phyloP scores from a whole-genome alignment of 208 protist genomes.

The Wallacemonas sp. region DNA sequence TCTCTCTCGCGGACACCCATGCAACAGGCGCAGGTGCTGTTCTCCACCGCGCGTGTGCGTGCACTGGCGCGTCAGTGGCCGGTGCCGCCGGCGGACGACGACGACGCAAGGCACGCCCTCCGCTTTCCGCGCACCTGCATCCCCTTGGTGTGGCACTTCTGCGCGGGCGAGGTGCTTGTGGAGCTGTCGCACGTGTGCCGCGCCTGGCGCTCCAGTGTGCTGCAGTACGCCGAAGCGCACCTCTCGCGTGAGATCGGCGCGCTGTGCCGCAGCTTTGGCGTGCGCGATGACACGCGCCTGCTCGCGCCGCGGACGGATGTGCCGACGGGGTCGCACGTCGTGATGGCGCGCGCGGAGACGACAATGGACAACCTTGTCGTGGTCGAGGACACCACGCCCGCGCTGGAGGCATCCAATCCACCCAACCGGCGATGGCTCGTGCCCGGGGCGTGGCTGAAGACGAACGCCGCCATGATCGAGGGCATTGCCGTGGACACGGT shows the following conservation, averaged over 20 bases:
- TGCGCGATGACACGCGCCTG: neutral
- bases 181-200: constrained; percentile 29
- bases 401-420: neutral
- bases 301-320: no score
- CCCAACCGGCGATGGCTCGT: constrained; percentile 7
- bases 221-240: constrained; percentile 19
- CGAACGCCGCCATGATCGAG: neutral
- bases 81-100: no score
- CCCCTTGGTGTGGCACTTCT: constrained; percentile 5
- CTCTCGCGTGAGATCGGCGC: neutral
- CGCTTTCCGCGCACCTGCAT: no score
- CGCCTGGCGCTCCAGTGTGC: constrained; percentile 21
- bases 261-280: constrained; percentile 7
- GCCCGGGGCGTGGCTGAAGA: constrained; percentile 7
- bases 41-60: neutral
- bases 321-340: neutral
- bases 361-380: constrained; percentile 21
- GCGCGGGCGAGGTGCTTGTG: neutral
- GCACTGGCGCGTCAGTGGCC: neutral
- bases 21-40: neutral
- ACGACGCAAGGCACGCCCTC: no score
- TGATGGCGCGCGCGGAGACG: neutral
- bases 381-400: constrained; percentile 4
- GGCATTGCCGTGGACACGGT: constrained; percentile 27
- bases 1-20: no score